Conservation (phyloP, 1,139 yeast species). For the Kodamaea derodonti region DNA sequence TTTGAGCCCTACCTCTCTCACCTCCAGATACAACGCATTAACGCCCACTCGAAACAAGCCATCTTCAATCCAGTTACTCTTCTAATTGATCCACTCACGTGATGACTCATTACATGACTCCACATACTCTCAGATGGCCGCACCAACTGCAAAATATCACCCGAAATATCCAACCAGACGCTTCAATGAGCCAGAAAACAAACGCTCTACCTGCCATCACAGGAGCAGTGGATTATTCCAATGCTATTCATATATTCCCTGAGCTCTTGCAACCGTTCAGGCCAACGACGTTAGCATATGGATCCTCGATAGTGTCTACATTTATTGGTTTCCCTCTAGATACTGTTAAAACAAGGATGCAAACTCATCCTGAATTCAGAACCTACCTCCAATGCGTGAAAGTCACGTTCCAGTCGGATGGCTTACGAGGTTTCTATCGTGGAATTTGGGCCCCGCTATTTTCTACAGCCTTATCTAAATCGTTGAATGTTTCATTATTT, state of each 20-base stretch:
- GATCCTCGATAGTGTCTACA: slow-evolving; percentile 67
- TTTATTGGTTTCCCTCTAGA: slow-evolving; percentile 82
- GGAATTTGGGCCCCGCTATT: slow-evolving; percentile 73
- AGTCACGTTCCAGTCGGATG: slow-evolving; percentile 59
- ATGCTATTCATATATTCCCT: slow-evolving; percentile 50
- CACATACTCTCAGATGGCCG: too few species aligned
- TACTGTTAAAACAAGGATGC: slow-evolving; percentile 80
- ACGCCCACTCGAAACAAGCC: too few species aligned
- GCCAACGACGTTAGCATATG: slow-evolving; percentile 58
- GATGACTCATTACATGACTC: neutral
- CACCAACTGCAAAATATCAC: too few species aligned
- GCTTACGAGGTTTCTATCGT: slow-evolving; percentile 67
- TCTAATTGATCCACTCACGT: too few species aligned
- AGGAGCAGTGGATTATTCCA: slow-evolving; percentile 33
- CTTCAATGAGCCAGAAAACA: too few species aligned
- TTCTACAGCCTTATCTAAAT: slow-evolving; percentile 62
- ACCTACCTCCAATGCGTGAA: slow-evolving; percentile 57
- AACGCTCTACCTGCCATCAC: slow-evolving; percentile 42
- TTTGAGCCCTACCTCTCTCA: too few species aligned
- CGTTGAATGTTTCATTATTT: slow-evolving; percentile 65
- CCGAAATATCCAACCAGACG: neutral
- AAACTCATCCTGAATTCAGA: slow-evolving; percentile 61
- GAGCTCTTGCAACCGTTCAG: slow-evolving; percentile 49
- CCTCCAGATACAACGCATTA: too few species aligned
- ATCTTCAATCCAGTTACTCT: too few species aligned